Evolutionary conservation across 305 asterid species (phyloP).

Genomic region (Galium porrigens): DNA sequence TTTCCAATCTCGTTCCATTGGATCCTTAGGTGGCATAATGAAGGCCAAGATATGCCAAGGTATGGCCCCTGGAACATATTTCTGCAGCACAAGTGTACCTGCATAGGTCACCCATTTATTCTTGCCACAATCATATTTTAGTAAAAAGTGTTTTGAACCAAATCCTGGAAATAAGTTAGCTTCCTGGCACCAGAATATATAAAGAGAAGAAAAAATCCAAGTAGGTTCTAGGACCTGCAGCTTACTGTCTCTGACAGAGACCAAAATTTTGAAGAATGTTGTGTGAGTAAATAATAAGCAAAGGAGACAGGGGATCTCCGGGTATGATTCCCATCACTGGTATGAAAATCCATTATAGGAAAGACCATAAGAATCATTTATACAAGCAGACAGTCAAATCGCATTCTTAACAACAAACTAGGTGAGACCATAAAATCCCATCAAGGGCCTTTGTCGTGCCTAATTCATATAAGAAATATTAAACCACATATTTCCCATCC

Average conservation of each 20-base stretch:
- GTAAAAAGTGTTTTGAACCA: background rate
- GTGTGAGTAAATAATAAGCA: background rate
- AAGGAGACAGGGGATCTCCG: background rate
- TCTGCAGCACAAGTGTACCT: background rate
- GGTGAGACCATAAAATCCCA: background rate
- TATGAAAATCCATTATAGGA: background rate
- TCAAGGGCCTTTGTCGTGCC: background rate
- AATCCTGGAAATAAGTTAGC: too few species aligned
- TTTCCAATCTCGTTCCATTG: background rate
- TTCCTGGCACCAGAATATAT: too few species aligned
- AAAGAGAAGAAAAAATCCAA: background rate
- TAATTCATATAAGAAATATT: too few species aligned
- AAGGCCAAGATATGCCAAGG: too few species aligned
- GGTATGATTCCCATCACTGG: background rate
- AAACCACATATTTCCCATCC: background rate
- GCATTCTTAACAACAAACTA: background rate
- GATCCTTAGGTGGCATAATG: background rate
- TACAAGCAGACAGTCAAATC: background rate
- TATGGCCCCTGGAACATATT: background rate
- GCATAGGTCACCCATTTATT: background rate
- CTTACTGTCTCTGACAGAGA: background rate
- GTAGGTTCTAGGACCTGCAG: background rate
- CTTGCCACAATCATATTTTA: background rate
- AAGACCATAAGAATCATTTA: background rate
- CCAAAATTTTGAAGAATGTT: background rate